Percentiles rank a stretch among this genome's conserved stretches.
These are phyloP conservation scores for Tetrapisispora arboricola DNA, from an alignment of 805 yeast species.

Conservation along the genomic window DNA sequence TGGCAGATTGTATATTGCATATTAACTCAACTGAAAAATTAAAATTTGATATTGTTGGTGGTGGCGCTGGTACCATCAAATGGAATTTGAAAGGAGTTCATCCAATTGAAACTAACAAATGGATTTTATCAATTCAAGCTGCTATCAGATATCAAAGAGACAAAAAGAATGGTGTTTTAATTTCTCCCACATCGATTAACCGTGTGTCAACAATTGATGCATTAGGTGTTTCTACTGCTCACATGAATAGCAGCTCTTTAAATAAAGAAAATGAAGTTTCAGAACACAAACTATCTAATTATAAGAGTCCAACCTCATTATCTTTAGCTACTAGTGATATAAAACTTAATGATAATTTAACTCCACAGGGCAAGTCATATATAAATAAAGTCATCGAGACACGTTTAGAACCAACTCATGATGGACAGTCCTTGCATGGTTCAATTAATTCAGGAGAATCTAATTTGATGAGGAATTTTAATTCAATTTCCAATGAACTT, in stretches of 20 bases:
- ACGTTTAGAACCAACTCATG: slow-evolving; percentile 7
- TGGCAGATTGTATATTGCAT: slow-evolving; percentile 70
- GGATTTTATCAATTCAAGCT: slow-evolving; percentile 96
- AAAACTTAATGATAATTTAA: slow-evolving; percentile 22
- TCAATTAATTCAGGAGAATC: background rate
- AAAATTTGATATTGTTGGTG: slow-evolving; percentile 78
- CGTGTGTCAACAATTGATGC: background rate
- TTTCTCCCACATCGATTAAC: slow-evolving; percentile 11
- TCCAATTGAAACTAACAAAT: slow-evolving; percentile 86
- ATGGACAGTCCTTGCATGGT: background rate
- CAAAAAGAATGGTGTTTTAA: slow-evolving; percentile 13
- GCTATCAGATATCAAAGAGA: slow-evolving; percentile 84
- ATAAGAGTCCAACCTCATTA: slow-evolving; percentile 5
- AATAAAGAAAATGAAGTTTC: background rate
- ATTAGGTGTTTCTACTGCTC: background rate
- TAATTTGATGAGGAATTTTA: background rate
- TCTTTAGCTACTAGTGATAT: slow-evolving; percentile 21
- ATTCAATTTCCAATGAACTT: slow-evolving; percentile 31
- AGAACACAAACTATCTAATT: background rate
- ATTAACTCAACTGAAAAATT: slow-evolving; percentile 87
- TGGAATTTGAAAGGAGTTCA: slow-evolving; percentile 94
- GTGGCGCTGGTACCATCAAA: slow-evolving; percentile 49
- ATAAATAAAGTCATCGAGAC: slow-evolving; percentile 22
- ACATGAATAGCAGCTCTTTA: background rate
- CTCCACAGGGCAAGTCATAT: slow-evolving; percentile 25